Evolutionary conservation across 768 basidiomycete species (phyloP).

Genomic region (Tylopilus subfusipes): DNA sequence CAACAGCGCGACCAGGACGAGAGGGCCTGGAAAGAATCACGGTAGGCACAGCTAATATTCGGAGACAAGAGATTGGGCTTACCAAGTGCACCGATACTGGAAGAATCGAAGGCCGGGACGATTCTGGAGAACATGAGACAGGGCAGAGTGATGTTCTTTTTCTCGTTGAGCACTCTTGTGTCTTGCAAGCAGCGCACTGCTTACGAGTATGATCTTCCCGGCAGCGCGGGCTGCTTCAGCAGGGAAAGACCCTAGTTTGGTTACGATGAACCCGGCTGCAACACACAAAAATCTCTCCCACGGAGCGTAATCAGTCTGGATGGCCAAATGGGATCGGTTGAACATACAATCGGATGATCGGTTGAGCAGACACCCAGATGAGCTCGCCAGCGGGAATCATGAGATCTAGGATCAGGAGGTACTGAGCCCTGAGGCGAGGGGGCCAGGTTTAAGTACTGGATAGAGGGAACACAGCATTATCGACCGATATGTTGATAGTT

Average conservation of each 20-base stretch:
- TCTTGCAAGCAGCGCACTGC: not conserved
- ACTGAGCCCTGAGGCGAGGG: not conserved
- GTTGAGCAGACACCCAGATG: constrained; percentile 62
- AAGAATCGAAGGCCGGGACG: constrained; percentile 57
- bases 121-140: constrained; percentile 71
- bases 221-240: constrained; percentile 53
- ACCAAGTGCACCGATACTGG: constrained; percentile 58
- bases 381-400: constrained; percentile 41
- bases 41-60: not conserved
- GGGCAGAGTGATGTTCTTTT: constrained; percentile 56
- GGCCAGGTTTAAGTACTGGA: constrained; percentile 2
- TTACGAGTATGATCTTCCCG: constrained; percentile 58
- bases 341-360: constrained; percentile 56
- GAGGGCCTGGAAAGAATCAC: constrained; percentile 44
- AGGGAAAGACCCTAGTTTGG: constrained; percentile 61
- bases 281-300: constrained; percentile 49
- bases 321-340: not conserved
- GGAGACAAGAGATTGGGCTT: too few relatives aligned
- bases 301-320: not conserved
- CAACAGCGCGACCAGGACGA: constrained; percentile 55
- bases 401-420: not conserved
- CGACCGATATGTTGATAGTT: not conserved
- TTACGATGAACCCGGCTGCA: constrained; percentile 51
- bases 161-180: not conserved
- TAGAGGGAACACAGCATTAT: not conserved